These are phyloP conservation scores for Corylus heterophylla DNA, from an alignment of 306 rosid species.

Conservation along the genomic window DNA sequence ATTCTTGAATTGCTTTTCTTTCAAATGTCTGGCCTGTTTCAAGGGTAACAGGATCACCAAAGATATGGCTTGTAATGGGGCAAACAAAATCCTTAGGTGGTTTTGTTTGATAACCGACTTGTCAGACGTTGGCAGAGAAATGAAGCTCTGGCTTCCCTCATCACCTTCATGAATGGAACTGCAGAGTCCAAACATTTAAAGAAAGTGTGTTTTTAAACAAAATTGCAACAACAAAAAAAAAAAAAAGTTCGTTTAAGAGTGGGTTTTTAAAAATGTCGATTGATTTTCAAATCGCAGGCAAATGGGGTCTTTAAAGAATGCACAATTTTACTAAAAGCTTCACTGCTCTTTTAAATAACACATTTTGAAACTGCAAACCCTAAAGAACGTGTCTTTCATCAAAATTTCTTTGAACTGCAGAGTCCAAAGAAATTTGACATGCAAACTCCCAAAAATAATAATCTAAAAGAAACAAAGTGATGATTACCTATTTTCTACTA, in stretches of 20 bases:
- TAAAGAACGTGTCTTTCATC: too few relatives aligned
- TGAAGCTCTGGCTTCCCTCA: conserved; percentile 57
- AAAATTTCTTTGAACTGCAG: conserved; percentile 42
- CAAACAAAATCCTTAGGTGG: conserved; percentile 93
- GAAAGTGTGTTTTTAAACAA: too few relatives aligned
- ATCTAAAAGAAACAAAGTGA: conserved; percentile 4
- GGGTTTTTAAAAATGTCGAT: too few relatives aligned
- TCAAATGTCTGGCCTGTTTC: conserved; percentile 97
- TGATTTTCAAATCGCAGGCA: too few relatives aligned
- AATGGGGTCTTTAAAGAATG: too few relatives aligned
- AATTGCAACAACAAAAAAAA: too few relatives aligned
- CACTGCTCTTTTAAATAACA: too few relatives aligned
- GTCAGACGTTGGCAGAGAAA: conserved; percentile 52
- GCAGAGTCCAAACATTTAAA: conserved; percentile 29
- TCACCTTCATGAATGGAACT: conserved; percentile 61
- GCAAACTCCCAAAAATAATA: conserved; percentile 1
- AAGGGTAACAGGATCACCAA: conserved; percentile 88
- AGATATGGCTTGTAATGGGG: conserved; percentile 83
- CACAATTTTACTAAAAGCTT: too few relatives aligned
- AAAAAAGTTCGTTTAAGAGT: too few relatives aligned
- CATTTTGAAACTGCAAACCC: too few relatives aligned
- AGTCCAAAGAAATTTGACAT: conserved; percentile 29
- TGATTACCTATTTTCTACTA: conserved; percentile 58
- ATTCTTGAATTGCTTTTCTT: conserved; percentile 89
- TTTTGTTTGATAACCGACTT: conserved; percentile 44